Base-by-base conservation (phyloP, 495 filamentous ascomycete species). In the Penicillium arizonense region DNA sequence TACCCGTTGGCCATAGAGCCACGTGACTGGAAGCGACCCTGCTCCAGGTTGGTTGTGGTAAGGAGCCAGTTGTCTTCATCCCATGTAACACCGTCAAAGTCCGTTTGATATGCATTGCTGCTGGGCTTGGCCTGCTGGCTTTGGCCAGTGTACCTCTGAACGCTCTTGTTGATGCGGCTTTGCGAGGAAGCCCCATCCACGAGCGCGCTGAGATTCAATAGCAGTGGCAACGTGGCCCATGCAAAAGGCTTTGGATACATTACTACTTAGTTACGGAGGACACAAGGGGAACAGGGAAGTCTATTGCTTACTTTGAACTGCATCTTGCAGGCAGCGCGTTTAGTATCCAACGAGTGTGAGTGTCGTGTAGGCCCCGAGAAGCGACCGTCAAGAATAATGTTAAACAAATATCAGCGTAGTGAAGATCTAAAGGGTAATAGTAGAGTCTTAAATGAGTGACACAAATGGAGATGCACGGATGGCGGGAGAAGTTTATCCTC, bases 1-100 rank as follows among this genome's bases (percentile, higher is more conserved):
- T 85, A 85, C 13, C 82, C 82, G 59, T 85, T 90, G 5, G 85
- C 82, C 10, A 90, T 71, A 11, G 79, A 80, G 40, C 83, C 74
- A 28, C 85, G 81, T 0, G 82, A 73, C 58, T 88, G 80, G 62
- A 81, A 88, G 40, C 81, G 78, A 21, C 84, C 84, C 54, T 79
- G 83, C 46, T 80, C 73, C 2, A 83, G 68, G 14, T 61, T 72
- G 7, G 74, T 80, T 3, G 82, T 85, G 1, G 70, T 75, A 7
- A 89, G 68, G 4, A 70, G 59, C 87, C 86, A 88, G 40, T 82
- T 76, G 33, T 75, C 76, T 36, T 86, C 75, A 51, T 88, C 81
- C 86, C 85, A 89, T 5, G 73, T 80, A 11, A 81, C 77, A 3
- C 73, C 75, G 7, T 68, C 54, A 43, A 81, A 81, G 20, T 69